A percentile compares a stretch with the other conserved stretches of the same genome.
phyloP scores from a whole-genome alignment of 495 filamentous ascomycete species.

The Neurospora terricola region DNA sequence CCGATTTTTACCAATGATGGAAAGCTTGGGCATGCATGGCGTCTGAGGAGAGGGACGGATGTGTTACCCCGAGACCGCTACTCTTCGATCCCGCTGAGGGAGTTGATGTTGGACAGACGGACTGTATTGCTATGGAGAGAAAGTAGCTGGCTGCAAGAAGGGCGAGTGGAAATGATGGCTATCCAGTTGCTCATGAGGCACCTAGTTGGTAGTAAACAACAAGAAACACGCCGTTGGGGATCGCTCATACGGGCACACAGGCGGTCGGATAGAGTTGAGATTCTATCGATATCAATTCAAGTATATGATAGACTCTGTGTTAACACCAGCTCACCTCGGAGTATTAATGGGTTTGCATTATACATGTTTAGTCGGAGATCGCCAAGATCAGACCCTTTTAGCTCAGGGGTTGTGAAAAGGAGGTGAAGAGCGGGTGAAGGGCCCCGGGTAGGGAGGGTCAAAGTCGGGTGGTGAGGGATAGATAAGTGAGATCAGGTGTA shows the following conservation, averaged over 20 bases:
- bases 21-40: not conserved
- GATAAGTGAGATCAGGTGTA: not conserved
- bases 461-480: not conserved
- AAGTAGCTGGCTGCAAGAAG: not conserved
- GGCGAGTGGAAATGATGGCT: not conserved
- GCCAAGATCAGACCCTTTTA: not conserved
- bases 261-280: not conserved
- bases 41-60: not conserved
- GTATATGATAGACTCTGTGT: not conserved
- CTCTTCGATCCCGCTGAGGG: not conserved
- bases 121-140: not conserved
- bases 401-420: not conserved
- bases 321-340: not conserved
- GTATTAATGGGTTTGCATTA: not conserved
- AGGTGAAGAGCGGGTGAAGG: not conserved
- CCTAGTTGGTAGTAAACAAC: not conserved
- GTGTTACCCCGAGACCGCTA: not conserved
- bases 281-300: not conserved
- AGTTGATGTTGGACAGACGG: not conserved
- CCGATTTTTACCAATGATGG: not conserved
- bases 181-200: not conserved
- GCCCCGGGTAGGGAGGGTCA: not conserved
- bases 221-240: not conserved
- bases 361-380: not conserved
- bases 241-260: not conserved